Percentiles rank a stretch among this genome's conserved stretches.
Conservation (phyloP, 345 rosid genomes). For the Eucalyptus regnans region DNA sequence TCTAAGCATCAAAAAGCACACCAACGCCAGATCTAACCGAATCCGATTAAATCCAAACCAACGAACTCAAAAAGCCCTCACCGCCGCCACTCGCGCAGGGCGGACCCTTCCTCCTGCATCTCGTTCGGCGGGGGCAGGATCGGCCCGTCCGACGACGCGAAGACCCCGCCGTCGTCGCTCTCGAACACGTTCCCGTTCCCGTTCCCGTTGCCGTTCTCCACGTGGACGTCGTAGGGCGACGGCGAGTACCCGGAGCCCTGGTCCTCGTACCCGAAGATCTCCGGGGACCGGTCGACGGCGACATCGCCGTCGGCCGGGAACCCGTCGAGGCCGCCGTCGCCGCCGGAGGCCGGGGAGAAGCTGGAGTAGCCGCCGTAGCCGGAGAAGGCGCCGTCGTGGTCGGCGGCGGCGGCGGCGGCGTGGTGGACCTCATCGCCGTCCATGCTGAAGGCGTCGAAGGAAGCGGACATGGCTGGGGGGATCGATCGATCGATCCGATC, state of each 20-base stretch:
- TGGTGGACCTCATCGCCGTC: neutral
- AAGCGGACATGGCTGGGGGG: neutral
- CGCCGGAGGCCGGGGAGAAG: constrained; percentile 13
- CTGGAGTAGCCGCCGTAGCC: constrained; percentile 35
- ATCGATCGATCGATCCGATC: neutral
- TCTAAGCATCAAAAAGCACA: neutral
- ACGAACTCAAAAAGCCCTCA: constrained; percentile 6
- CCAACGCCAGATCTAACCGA: constrained; percentile 10
- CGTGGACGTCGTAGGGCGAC: constrained; percentile 34
- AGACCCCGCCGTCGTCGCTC: constrained; percentile 12
- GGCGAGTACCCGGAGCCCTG: constrained; percentile 30
- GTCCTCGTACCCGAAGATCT: constrained; percentile 35
- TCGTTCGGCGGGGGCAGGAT: constrained; percentile 63
- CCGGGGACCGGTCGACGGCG: constrained; percentile 34
- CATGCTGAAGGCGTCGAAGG: neutral
- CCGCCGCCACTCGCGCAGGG: constrained; percentile 82
- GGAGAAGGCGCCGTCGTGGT: constrained; percentile 16
- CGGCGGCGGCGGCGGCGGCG: neutral
- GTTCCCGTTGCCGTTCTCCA: constrained; percentile 48
- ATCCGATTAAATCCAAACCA: neutral
- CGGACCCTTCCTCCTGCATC: constrained; percentile 58
- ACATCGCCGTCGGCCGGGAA: constrained; percentile 28
- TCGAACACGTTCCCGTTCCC: constrained; percentile 9
- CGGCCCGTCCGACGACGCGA: constrained; percentile 42
- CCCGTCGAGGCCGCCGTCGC: neutral